Evolutionary conservation across 108 stramenopile species (phyloP).

Genomic region (Chaetoceros muelleri): DNA sequence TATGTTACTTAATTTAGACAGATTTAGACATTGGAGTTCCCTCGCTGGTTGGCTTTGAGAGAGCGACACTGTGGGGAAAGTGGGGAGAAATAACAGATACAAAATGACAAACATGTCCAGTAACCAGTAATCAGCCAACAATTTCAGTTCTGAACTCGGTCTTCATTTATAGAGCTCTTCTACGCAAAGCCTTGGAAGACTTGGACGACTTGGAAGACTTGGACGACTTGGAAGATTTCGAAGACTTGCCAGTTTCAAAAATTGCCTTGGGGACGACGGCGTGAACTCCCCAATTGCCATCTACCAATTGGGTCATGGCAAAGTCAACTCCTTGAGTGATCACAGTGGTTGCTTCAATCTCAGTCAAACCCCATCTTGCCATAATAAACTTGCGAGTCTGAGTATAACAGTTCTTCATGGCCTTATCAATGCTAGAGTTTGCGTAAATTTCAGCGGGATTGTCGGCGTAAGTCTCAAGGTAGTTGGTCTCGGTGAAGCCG

Average conservation of each 20-base stretch:
- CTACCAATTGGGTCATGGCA: slow-evolving; percentile 30
- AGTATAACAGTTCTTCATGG: slow-evolving; percentile 31
- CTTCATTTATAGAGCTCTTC: too few species aligned
- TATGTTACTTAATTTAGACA: too few species aligned
- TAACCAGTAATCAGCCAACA: too few species aligned
- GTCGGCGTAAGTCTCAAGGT: slow-evolving; percentile 19
- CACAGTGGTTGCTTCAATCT: slow-evolving; percentile 22
- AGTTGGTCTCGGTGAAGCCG: slow-evolving; percentile 33
- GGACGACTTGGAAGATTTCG: too few species aligned
- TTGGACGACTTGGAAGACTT: too few species aligned
- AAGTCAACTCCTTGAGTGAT: slow-evolving; percentile 27
- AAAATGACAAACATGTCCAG: too few species aligned
- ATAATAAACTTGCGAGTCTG: slow-evolving; percentile 38
- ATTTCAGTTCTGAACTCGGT: too few species aligned
- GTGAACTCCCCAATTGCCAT: slow-evolving; percentile 41
- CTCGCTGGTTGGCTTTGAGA: too few species aligned
- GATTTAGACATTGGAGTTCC: too few species aligned
- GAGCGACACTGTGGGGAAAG: too few species aligned
- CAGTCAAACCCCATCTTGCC: slow-evolving; percentile 20
- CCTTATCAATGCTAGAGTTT: slow-evolving; percentile 23
- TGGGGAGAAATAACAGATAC: too few species aligned
- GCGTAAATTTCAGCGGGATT: slow-evolving; percentile 24
- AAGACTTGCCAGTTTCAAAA: slow-evolving; percentile 7
- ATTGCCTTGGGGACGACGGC: slow-evolving; percentile 22
- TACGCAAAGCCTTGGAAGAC: too few species aligned